phyloP scores from a whole-genome alignment of 352 stramenopile genomes.

The Elongisporangium prolatum region DNA sequence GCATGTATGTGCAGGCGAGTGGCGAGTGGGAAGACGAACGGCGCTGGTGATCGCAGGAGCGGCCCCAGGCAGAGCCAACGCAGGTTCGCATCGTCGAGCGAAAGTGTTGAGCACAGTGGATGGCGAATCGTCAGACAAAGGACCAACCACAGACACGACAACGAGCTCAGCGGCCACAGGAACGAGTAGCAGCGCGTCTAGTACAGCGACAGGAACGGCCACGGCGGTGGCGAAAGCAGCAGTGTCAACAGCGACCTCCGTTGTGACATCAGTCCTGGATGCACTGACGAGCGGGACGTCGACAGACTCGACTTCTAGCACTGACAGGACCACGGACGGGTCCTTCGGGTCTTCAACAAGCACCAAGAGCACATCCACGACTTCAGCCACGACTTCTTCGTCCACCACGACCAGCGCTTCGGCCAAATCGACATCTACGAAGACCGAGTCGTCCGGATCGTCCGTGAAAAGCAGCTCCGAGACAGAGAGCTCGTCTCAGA shows the following conservation, averaged over 20 bases:
- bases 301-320: slow-evolving; percentile 1
- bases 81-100: not conserved
- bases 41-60: not conserved
- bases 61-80: not conserved
- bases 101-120: not conserved
- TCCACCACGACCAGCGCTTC: not conserved
- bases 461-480: not conserved
- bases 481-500: not conserved
- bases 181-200: too few species aligned
- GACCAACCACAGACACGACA: not conserved
- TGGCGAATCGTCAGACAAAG: not conserved
- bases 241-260: slow-evolving; percentile 7
- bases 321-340: not conserved
- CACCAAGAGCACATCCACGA: not conserved
- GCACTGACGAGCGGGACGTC: slow-evolving; percentile 6
- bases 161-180: slow-evolving; percentile 8
- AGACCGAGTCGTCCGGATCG: not conserved
- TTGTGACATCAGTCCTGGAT: not conserved
- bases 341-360: not conserved
- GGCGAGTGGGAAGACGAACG: not conserved
- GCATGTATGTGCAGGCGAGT: not conserved
- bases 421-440: not conserved
- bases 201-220: slow-evolving; percentile 1
- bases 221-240: slow-evolving; percentile 4
- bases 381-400: not conserved